Percentiles rank a stretch among this genome's conserved stretches.
Conservation (phyloP, 2,329 filamentous ascomycete species). For the Hypoxylon sp. region DNA sequence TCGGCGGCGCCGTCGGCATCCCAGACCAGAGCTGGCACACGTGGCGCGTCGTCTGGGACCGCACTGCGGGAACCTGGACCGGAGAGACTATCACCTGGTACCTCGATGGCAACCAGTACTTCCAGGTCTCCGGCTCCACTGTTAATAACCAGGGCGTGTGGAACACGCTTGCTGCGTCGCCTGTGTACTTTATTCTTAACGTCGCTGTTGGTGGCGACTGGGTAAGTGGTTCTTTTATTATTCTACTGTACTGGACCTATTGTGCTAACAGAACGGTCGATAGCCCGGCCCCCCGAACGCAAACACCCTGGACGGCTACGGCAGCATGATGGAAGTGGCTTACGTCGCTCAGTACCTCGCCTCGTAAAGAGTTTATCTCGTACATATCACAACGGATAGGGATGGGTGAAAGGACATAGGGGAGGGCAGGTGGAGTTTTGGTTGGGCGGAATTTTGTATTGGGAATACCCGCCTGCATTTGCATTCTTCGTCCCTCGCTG, state of each 20-base stretch:
- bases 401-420: not conserved
- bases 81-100: conserved; percentile 65
- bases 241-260: not conserved
- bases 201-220: conserved; percentile 64
- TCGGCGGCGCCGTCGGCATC: conserved; percentile 56
- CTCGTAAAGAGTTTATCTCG: conserved; percentile 18
- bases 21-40: conserved; percentile 64
- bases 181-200: conserved; percentile 64
- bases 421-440: conserved; percentile 23
- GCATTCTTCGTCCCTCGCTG: conserved; percentile 39
- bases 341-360: conserved; percentile 61
- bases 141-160: conserved; percentile 61
- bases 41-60: conserved; percentile 65
- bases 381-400: not conserved
- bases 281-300: conserved; percentile 66
- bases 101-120: conserved; percentile 61
- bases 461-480: conserved; percentile 16
- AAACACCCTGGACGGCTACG: conserved; percentile 62
- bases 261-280: conserved; percentile 16
- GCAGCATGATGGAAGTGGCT: conserved; percentile 66
- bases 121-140: conserved; percentile 60
- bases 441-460: not conserved
- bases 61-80: conserved; percentile 60
- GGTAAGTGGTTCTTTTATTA: conserved; percentile 50
- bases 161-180: conserved; percentile 60